Base-by-base conservation (phyloP, 352 stramenopile genomes). In the Pythium utonaiense region DNA sequence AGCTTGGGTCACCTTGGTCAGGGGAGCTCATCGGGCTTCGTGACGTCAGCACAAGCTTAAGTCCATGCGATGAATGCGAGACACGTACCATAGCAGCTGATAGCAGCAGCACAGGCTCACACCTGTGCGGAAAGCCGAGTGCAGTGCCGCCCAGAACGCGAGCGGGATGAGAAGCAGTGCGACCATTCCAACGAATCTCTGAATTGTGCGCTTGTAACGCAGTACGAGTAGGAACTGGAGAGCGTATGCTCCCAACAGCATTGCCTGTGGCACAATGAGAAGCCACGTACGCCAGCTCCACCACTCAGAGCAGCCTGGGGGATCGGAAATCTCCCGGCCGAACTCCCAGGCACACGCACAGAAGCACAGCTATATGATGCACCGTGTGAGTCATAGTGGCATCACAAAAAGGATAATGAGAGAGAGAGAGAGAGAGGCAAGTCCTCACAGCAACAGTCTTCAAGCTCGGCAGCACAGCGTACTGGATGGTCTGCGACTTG, bases 51-150 rank as follows among this genome's bases (percentile, higher is more conserved):
- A n/a, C 14, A 17, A 22, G 7, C 47, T 22, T 34, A 27, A 45
- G 19, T 25, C 24, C 21, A 17, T 6, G 4, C 10, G 14, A 21
- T 3, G 2, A 19, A 44, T 3, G 14, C 36, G 36, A 44, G 16
- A 19, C 16, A 48, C 53, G 47, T 51, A 75, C 67, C 71, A 79
- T 28, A 79, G 62, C 16, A 72, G 28, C 3, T 44, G 38, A 47
- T 60, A 67, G 51, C 71, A 79, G 57, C 71, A 79, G 50, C 71
- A 79, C 2, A 79, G 48, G n/a, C 53, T 66, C 36, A 77, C 30
- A 44, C 56, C 62, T 14, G 62, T 24, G 13, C 72, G 66, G 57
- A 75, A 66, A 10, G 57, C 60, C 5, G 61, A 66, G 36, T 72
- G 59, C 36, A 74, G 31, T 9, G 66, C 49, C 4, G 54, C 71